Base-by-base conservation (phyloP, 768 basidiomycete species). In the Amylocystis lapponica region DNA sequence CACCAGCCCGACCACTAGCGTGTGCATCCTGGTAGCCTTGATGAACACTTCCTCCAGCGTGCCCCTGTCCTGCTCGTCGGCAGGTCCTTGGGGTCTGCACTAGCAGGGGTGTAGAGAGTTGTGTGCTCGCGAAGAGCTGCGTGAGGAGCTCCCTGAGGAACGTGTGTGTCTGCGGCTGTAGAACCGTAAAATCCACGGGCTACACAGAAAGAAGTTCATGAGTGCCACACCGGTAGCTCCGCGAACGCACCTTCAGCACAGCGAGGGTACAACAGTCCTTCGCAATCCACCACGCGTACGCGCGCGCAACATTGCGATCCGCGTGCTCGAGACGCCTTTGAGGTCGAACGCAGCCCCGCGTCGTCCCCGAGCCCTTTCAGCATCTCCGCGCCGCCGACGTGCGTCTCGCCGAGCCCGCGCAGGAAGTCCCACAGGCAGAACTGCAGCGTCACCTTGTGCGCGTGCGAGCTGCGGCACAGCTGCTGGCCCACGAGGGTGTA, bases 391-490 rank as follows among this genome's bases (percentile, higher is more conserved):
- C 91, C 90, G 2, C 91, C 90, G 27, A 93, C 87, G 23, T 66
- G 75, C 9, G 70, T 75, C 63, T 96, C 91, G 11, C 92, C 95
- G 33, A 98, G 68, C 47, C 89, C 89, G 8, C 95, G 84, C 22
- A 98, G 66, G 59, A 98, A 94, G 60, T 99, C 96, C 96, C 96
- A 99, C 5, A 98, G 66, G 53, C 83, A 89, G 61, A 89, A 98
- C 57, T 97, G 96, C 17, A 97, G 69, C 2, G 96, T 97, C 53
- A 97, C 85, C 56, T 80, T 88, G 69, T 92, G 83, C 4, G 85
- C 78, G 58, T 95, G 91, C 0, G 91, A 82, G 8, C 67, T 68
- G 8, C 74, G 70, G 56, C 89, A 88, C 22, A 97, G 79, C 11
- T 89, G 82, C 52, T 90, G 84, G 49, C 81, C 80, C 27, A 98